Conservation (phyloP, 768 basidiomycete genomes). For the Rhodotorula paludigena region DNA sequence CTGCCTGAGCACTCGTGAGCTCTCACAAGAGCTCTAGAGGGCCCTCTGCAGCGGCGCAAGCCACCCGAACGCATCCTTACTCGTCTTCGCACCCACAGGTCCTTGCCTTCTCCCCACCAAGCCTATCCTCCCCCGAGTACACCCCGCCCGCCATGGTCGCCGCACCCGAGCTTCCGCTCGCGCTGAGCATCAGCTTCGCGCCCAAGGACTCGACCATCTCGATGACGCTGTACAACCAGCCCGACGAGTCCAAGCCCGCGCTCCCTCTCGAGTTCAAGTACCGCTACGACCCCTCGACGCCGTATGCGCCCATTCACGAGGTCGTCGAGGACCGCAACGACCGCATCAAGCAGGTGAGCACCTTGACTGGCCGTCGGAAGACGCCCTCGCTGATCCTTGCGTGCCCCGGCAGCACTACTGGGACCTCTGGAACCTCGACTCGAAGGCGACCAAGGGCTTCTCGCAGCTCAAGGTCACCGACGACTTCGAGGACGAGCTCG, state of each 20-base stretch:
- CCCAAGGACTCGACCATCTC: conserved; percentile 35
- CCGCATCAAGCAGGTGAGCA: conserved; percentile 62
- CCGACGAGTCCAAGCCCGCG: conserved; percentile 45
- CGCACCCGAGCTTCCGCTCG: conserved; percentile 35
- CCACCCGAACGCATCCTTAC: neutral
- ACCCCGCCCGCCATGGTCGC: conserved; percentile 24
- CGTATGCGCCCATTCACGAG: conserved; percentile 86
- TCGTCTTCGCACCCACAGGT: neutral
- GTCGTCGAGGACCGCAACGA: conserved; percentile 72
- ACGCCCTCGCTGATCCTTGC: neutral
- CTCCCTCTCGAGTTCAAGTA: conserved; percentile 79
- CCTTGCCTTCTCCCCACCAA: neutral
- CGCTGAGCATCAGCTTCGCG: conserved; percentile 39
- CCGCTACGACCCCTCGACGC: conserved; percentile 78
- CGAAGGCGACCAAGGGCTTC: conserved; percentile 54
- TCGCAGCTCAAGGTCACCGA: conserved; percentile 75
- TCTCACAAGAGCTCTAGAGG: too few relatives aligned
- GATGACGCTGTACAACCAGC: conserved; percentile 39
- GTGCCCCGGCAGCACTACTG: conserved; percentile 70
- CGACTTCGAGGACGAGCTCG: conserved; percentile 79
- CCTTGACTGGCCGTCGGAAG: neutral
- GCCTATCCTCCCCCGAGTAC: neutral
- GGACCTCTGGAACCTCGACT: conserved; percentile 94
- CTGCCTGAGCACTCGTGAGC: too few relatives aligned
- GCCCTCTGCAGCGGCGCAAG: neutral